Conservation (phyloP, 495 filamentous ascomycete genomes). For the Antarctomyces pellizariae region DNA sequence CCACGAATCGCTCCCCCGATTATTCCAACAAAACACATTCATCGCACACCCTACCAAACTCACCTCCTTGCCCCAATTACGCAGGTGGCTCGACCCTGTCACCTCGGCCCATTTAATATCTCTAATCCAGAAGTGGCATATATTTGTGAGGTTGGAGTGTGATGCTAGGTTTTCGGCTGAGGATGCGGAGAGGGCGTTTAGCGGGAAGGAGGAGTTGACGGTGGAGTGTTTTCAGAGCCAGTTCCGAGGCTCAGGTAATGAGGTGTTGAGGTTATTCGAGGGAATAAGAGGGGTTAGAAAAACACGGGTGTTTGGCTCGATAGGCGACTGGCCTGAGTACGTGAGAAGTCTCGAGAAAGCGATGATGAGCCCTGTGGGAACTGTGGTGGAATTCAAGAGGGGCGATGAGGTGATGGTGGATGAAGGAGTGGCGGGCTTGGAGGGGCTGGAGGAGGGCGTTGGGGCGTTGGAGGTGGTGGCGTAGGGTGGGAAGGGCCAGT, state of each 20-base stretch:
- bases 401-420: background rate
- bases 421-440: slow-evolving; percentile 12
- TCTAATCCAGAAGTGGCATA: slow-evolving; percentile 20
- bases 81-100: slow-evolving; percentile 14
- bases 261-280: slow-evolving; percentile 22
- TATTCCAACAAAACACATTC: slow-evolving; percentile 20
- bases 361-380: slow-evolving; percentile 18
- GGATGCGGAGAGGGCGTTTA: slow-evolving; percentile 17
- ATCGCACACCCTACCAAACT: slow-evolving; percentile 25
- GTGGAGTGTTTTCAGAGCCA: slow-evolving; percentile 22
- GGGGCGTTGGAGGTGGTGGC: no score
- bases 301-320: slow-evolving; percentile 19
- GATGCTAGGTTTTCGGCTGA: slow-evolving; percentile 16
- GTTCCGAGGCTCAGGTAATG: slow-evolving; percentile 18
- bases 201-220: slow-evolving; percentile 19
- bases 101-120: slow-evolving; percentile 9
- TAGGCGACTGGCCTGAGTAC: slow-evolving; percentile 19
- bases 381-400: slow-evolving; percentile 13
- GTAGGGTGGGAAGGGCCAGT: no score
- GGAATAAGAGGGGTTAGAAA: slow-evolving; percentile 24
- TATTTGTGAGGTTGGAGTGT: slow-evolving; percentile 23
- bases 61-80: slow-evolving; percentile 19
- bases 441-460: no score
- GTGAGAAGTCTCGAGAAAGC: slow-evolving; percentile 19
- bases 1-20: background rate